These are phyloP conservation scores for Dichotomopilus funicola DNA, from an alignment of 2,329 filamentous ascomycete genomes.

Conservation along the genomic window DNA sequence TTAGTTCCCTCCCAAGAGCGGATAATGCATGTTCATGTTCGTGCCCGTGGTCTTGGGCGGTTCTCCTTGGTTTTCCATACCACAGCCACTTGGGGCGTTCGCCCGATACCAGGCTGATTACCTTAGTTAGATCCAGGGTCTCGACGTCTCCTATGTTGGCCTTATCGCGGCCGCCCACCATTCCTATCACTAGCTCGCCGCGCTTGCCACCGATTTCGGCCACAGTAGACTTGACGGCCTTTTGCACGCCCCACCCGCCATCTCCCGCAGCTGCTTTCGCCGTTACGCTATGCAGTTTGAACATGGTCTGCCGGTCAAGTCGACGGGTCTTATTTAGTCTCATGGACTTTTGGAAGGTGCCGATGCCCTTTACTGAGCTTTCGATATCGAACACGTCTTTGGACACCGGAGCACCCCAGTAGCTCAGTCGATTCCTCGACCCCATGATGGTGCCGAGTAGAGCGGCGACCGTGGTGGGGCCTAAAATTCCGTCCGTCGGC, in stretches of 20 bases:
- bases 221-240: slow-evolving; percentile 91
- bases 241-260: slow-evolving; percentile 83
- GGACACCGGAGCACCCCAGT: slow-evolving; percentile 71
- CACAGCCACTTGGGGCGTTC: slow-evolving; percentile 90
- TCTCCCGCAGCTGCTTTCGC: slow-evolving; percentile 86
- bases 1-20: slow-evolving; percentile 51
- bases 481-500: slow-evolving; percentile 85
- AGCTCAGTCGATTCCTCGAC: slow-evolving; percentile 80
- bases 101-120: slow-evolving; percentile 70
- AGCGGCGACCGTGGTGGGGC: slow-evolving; percentile 84
- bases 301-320: slow-evolving; percentile 76
- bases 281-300: slow-evolving; percentile 73
- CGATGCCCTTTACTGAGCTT: slow-evolving; percentile 74
- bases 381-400: slow-evolving; percentile 91
- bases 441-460: slow-evolving; percentile 84
- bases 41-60: slow-evolving; percentile 36
- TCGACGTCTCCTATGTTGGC: slow-evolving; percentile 88
- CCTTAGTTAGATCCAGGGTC: slow-evolving; percentile 80
- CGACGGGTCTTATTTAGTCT: slow-evolving; percentile 72
- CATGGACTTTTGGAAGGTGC: slow-evolving; percentile 82
- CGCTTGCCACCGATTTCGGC: slow-evolving; percentile 90
- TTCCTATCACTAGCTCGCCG: slow-evolving; percentile 91
- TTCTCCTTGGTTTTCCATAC: slow-evolving; percentile 79
- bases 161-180: slow-evolving; percentile 80
- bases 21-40: slow-evolving; percentile 40